Evolutionary conservation across 768 basidiomycete species (phyloP).

Genomic region (Neoboletus subvelutipes): DNA sequence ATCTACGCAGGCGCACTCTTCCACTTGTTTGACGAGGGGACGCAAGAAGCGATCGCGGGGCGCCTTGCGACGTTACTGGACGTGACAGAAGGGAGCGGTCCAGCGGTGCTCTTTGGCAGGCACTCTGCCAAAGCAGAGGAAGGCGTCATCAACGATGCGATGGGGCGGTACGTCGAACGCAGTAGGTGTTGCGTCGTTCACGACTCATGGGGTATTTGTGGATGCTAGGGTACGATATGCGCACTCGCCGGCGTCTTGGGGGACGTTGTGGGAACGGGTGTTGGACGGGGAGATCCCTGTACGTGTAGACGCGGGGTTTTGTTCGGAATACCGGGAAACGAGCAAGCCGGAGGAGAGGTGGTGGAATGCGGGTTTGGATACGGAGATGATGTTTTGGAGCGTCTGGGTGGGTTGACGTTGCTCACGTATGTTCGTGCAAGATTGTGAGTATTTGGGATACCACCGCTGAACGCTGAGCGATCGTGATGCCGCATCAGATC

Average conservation of each 20-base stretch:
- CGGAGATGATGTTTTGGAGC: constrained; percentile 7
- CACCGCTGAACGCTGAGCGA: background rate
- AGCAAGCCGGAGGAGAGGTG: background rate
- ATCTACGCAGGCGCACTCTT: background rate
- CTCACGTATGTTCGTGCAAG: background rate
- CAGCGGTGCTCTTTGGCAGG: background rate
- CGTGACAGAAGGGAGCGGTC: background rate
- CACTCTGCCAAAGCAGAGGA: background rate
- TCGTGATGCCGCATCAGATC: background rate
- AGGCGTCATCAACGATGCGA: background rate
- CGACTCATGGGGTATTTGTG: background rate
- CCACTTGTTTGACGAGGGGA: background rate
- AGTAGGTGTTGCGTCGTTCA: background rate
- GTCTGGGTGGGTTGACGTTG: constrained; percentile 6
- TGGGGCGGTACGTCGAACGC: background rate
- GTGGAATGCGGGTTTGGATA: background rate
- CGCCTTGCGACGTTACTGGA: background rate
- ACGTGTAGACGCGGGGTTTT: background rate
- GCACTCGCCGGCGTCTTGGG: constrained; percentile 8
- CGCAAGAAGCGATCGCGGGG: background rate
- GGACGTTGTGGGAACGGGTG: constrained; percentile 1
- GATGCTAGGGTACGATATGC: constrained; percentile 1
- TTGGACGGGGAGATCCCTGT: background rate
- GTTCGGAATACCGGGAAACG: background rate
- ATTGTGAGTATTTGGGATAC: background rate